Conservation (phyloP, 371 early-diverging fungal genomes). For the Phascolomyces articulosus region DNA sequence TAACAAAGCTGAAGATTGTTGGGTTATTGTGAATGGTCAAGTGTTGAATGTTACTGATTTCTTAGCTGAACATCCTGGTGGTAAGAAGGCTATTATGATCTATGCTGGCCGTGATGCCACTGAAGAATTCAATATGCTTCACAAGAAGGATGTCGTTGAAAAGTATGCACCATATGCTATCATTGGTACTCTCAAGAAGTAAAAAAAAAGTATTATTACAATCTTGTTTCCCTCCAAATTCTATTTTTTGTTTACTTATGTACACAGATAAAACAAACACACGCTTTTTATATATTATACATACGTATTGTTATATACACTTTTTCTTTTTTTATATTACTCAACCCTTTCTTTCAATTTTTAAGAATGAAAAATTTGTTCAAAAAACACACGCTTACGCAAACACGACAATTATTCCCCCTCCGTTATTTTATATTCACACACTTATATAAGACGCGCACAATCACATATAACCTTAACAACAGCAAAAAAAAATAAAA, state of each 20-base stretch:
- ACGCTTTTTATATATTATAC: too few relatives aligned
- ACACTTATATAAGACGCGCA: not conserved
- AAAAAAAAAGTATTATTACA: too few relatives aligned
- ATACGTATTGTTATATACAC: not conserved
- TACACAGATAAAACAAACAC: constrained; percentile 4
- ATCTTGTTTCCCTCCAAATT: not conserved
- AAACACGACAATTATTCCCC: not conserved
- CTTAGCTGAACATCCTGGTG: constrained; percentile 85
- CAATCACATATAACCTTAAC: too few relatives aligned
- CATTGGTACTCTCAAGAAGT: constrained; percentile 71
- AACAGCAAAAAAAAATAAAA: not conserved
- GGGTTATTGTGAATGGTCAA: constrained; percentile 92
- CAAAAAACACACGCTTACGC: not conserved
- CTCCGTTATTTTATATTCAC: not conserved
- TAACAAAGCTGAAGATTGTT: constrained; percentile 88
- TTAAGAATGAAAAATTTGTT: not conserved
- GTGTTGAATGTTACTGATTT: constrained; percentile 95
- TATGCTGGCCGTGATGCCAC: constrained; percentile 88
- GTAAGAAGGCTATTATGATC: constrained; percentile 84
- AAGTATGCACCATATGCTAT: constrained; percentile 86
- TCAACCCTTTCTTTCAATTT: constrained; percentile 2
- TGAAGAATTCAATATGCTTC: constrained; percentile 93
- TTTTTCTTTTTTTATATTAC: not conserved
- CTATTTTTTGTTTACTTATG: not conserved
- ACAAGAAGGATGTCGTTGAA: constrained; percentile 84